These are phyloP conservation scores for Plasmodium vinckei DNA, from an alignment of 169 alveolate species.

Conservation along the genomic window DNA sequence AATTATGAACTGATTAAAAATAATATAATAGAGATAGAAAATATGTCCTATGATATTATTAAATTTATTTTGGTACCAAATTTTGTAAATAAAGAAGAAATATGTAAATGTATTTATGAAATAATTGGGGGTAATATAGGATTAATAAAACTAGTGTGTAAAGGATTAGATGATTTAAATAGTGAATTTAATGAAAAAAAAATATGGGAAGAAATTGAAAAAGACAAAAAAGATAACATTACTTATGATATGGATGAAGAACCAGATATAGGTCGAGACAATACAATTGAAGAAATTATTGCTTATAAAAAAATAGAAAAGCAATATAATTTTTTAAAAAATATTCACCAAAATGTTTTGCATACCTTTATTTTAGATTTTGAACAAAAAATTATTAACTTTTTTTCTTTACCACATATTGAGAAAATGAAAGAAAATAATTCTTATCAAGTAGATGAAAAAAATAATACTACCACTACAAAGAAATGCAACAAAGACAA, in stretches of 20 bases:
- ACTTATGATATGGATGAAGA: constrained; percentile 72
- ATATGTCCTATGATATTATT: constrained; percentile 50
- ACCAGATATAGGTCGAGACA: neutral
- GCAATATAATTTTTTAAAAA: constrained; percentile 43
- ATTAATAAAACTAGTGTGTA: constrained; percentile 26
- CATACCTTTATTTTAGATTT: constrained; percentile 46
- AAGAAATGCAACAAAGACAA: neutral
- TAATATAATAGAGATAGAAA: constrained; percentile 42
- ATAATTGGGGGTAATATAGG: constrained; percentile 43
- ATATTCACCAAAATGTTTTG: constrained; percentile 33
- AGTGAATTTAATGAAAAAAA: constrained; percentile 11
- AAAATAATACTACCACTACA: neutral
- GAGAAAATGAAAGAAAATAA: constrained; percentile 12
- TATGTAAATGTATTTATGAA: constrained; percentile 27
- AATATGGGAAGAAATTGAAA: constrained; percentile 35
- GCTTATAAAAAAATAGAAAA: constrained; percentile 23
- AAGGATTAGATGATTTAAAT: constrained; percentile 24
- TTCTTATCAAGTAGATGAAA: neutral
- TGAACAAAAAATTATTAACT: constrained; percentile 20
- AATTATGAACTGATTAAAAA: constrained; percentile 19
- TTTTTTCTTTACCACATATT: constrained; percentile 32
- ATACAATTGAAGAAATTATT: constrained; percentile 38
- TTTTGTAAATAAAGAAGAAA: constrained; percentile 28
- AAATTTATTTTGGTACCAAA: constrained; percentile 28
- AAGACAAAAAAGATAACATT: constrained; percentile 29